Base-by-base conservation (phyloP, 257 asterid species). In the Mitragyna speciosa region DNA sequence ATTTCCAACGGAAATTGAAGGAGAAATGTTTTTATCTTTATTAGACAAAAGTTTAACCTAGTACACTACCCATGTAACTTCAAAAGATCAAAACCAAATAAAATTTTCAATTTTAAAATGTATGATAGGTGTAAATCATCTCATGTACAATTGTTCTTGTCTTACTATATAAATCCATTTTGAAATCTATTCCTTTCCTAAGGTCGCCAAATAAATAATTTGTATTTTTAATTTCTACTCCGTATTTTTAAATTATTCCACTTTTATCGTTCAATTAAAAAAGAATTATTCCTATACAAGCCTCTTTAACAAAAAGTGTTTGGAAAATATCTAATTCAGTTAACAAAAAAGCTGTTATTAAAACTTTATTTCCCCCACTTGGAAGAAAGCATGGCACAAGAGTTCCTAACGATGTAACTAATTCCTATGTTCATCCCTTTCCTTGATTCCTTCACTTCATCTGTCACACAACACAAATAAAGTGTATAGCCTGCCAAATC, bases 351-450 rank as follows among this genome's bases (percentile, higher is more conserved):
- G 33, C 76, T 48, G 78, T 52, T 54, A 12, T 31, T 31, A 33
- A 39, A 24, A 52, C 51, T 58, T 30, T 77, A 11, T 47, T 48
- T 63, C 73, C 17, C 31, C 83, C 72, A 69, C 81, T 84, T 82
- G 86, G 87, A 83, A 86, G 83, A 85, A 82, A 83, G 61, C 83
- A 77, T 77, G 87, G 76, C 84, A 51, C 47, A 63, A 71, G 20
- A 45, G 61, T 73, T 69, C 79, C 76, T 76, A 85, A 84, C 83
- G 14, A 83, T 72, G 67, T 86, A 90, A 89, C 93, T 14, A 75
- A 70, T 70, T 59, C n/a, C 12, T 6, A 79, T 79, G 74, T 84
- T 87, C 80, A 63, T 59, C 79, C 71, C 48, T 48, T 66, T 78
- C 51, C 52, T 19, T 75, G 43, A 41, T 71, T 81, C 65, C 56